A percentile compares a stretch with the other conserved stretches of the same genome.
Conservation (phyloP, 805 yeast genomes). For the Ogataea methylovora region DNA sequence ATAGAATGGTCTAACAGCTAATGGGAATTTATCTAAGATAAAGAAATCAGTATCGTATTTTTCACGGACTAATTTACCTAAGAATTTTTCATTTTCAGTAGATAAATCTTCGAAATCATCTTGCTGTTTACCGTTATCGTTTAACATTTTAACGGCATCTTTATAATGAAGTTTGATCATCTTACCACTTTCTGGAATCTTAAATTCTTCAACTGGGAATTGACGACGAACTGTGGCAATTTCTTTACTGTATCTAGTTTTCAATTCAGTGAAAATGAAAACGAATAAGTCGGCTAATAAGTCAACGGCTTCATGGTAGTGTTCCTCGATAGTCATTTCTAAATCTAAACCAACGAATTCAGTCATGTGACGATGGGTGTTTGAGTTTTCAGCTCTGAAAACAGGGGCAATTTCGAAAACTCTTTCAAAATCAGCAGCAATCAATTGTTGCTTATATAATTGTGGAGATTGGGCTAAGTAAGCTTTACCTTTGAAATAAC, state of each 20-base stretch:
- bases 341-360: slow-evolving; percentile 96
- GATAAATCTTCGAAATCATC: slow-evolving; percentile 86
- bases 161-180: slow-evolving; percentile 86
- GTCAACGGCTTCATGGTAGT: slow-evolving; percentile 83
- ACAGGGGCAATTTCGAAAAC: slow-evolving; percentile 97
- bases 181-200: slow-evolving; percentile 87
- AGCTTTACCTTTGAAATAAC: slow-evolving; percentile 89
- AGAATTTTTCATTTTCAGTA: slow-evolving; percentile 90
- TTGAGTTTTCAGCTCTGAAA: slow-evolving; percentile 98
- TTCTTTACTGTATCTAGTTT: slow-evolving; percentile 71
- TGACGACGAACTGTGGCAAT: slow-evolving; percentile 87
- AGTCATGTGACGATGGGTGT: slow-evolving; percentile 99
- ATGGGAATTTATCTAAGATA: slow-evolving; percentile 96
- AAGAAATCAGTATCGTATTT: slow-evolving; percentile 97
- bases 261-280: slow-evolving; percentile 81
- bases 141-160: slow-evolving; percentile 83
- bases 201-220: slow-evolving; percentile 96
- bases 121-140: slow-evolving; percentile 79
- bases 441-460: slow-evolving; percentile 94
- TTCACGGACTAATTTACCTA: slow-evolving; percentile 88
- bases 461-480: slow-evolving; percentile 98
- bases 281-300: slow-evolving; percentile 60
- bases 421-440: slow-evolving; percentile 95
- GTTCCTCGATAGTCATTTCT: slow-evolving; percentile 98
- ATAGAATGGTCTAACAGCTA: slow-evolving; percentile 95